A percentile compares a stretch with the other conserved stretches of the same genome.
Conservation (phyloP, 148 eudicot genomes). For the Simmondsia chinensis region DNA sequence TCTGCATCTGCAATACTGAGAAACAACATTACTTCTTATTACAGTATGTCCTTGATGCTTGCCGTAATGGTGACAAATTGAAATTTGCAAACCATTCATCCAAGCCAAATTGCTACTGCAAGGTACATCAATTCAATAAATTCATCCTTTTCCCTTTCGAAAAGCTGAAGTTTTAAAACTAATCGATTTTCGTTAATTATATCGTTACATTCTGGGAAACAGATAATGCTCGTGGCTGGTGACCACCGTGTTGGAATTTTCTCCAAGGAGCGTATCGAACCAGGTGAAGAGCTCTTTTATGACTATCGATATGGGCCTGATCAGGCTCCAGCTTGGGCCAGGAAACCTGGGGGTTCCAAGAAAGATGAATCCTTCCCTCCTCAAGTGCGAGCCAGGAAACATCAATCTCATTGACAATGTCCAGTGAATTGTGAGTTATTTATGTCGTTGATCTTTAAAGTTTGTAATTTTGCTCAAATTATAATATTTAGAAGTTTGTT, state of each 20-base stretch:
- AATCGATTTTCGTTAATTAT: neutral
- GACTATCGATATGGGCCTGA: constrained; percentile 81
- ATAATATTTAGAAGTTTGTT: too few relatives aligned
- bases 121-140: constrained; percentile 26
- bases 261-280: constrained; percentile 76
- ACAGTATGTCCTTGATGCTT: constrained; percentile 98
- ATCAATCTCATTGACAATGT: constrained; percentile 49
- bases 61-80: constrained; percentile 87
- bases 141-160: neutral
- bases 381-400: constrained; percentile 77
- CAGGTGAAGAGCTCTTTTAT: constrained; percentile 74
- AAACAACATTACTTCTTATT: constrained; percentile 5
- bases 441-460: too few relatives aligned
- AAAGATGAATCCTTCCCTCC: constrained; percentile 39
- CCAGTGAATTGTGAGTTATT: too few relatives aligned
- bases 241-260: constrained; percentile 96
- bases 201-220: constrained; percentile 6
- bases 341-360: constrained; percentile 49
- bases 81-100: constrained; percentile 96
- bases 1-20: too few relatives aligned
- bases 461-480: too few relatives aligned
- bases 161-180: neutral
- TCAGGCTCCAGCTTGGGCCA: constrained; percentile 85
- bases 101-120: constrained; percentile 86
- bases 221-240: constrained; percentile 88